These are phyloP conservation scores for Trichoderma koningiopsis DNA, from an alignment of 2,329 filamentous ascomycete genomes.

Conservation along the genomic window DNA sequence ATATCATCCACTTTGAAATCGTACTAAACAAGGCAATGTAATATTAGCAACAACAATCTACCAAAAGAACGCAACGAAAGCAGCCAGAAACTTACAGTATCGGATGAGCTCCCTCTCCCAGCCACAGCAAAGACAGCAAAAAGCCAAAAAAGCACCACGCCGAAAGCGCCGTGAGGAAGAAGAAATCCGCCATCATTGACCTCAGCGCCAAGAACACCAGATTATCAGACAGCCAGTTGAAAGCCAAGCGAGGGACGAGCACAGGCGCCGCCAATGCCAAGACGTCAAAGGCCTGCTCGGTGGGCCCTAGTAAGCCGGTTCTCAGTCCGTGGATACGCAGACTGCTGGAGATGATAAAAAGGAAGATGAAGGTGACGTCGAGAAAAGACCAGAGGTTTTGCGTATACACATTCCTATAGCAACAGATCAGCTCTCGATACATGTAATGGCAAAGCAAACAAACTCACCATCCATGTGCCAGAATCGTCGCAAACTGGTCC, in stretches of 20 bases:
- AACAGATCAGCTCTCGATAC: not conserved
- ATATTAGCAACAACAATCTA: not conserved
- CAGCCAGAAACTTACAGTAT: constrained; percentile 49
- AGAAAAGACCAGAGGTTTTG: constrained; percentile 89
- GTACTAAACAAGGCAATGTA: constrained; percentile 45
- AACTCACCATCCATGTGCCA: constrained; percentile 68
- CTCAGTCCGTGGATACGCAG: constrained; percentile 67
- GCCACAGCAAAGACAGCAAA: constrained; percentile 76
- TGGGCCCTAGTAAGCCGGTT: constrained; percentile 49
- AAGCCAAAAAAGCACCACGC: constrained; percentile 86
- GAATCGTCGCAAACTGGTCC: constrained; percentile 74
- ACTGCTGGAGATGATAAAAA: constrained; percentile 69
- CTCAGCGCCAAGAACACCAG: constrained; percentile 79
- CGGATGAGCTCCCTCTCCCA: constrained; percentile 65
- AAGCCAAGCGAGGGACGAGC: constrained; percentile 75
- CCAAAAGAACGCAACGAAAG: not conserved
- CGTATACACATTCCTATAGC: constrained; percentile 72
- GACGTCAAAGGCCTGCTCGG: constrained; percentile 73
- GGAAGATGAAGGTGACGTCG: constrained; percentile 73
- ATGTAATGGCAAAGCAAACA: not conserved
- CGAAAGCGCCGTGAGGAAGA: constrained; percentile 72
- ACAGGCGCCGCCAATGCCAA: constrained; percentile 79
- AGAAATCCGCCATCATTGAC: constrained; percentile 85
- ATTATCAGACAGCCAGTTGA: constrained; percentile 81
- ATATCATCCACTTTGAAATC: constrained; percentile 89